These are phyloP conservation scores for Vicia villosa DNA, from an alignment of 306 rosid genomes.

Conservation along the genomic window DNA sequence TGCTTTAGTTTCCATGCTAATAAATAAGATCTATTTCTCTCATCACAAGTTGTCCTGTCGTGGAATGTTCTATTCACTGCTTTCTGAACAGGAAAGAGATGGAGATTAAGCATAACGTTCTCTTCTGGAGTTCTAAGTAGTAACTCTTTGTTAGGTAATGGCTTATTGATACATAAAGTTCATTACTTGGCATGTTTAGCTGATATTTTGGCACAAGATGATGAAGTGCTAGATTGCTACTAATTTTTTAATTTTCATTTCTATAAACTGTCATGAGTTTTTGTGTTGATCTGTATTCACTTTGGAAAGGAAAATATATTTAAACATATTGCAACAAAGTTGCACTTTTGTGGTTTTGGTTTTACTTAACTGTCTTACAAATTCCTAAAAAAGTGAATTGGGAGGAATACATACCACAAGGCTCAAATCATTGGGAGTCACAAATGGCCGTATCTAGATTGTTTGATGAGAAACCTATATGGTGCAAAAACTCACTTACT, in stretches of 20 bases:
- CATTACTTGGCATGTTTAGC: background rate
- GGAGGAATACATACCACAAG: slow-evolving; percentile 77
- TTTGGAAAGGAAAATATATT: slow-evolving; percentile 15
- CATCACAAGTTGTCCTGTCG: background rate
- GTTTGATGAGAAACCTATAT: slow-evolving; percentile 87
- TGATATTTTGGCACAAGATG: slow-evolving; percentile 1
- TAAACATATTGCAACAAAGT: slow-evolving; percentile 14
- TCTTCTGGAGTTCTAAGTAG: background rate
- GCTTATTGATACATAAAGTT: background rate
- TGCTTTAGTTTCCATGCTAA: background rate
- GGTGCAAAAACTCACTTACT: slow-evolving; percentile 72
- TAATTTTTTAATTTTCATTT: slow-evolving; percentile 15
- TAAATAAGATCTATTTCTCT: background rate
- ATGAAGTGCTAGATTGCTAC: background rate
- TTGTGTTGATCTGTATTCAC: slow-evolving; percentile 27
- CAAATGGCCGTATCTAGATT: slow-evolving; percentile 72
- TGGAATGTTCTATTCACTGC: background rate
- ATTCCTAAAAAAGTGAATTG: slow-evolving; percentile 88
- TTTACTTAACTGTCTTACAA: slow-evolving; percentile 76
- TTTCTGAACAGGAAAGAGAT: background rate
- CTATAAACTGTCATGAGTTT: slow-evolving; percentile 8
- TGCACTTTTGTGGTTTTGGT: slow-evolving; percentile 38
- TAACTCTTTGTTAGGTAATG: background rate
- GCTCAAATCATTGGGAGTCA: slow-evolving; percentile 78
- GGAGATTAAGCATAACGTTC: background rate